These are phyloP conservation scores for Acanthamoeba castellanii DNA, from an alignment of 208 protist genomes.

Conservation along the genomic window DNA sequence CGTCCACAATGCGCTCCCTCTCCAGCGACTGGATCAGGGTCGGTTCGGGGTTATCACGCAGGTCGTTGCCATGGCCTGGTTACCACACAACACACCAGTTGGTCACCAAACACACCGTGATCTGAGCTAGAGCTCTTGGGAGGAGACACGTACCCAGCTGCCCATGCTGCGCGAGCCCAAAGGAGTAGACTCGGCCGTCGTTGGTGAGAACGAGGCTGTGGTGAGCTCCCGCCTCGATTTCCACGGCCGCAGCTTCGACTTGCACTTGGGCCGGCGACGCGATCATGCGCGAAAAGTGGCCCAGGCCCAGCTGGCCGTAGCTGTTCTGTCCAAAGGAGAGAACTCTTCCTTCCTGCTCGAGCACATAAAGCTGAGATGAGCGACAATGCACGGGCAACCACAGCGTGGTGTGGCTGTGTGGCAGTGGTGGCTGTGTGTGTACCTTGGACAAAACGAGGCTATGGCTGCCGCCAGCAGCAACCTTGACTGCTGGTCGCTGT, in stretches of 20 bases:
- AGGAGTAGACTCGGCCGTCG: neutral
- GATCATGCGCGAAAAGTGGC: neutral
- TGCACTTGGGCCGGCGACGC: neutral
- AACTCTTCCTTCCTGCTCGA: neutral
- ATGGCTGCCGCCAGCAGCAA: neutral
- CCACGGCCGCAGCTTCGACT: neutral
- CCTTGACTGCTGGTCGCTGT: neutral
- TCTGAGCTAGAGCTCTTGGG: neutral
- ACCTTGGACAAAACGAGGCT: neutral
- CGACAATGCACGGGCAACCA: too few species aligned
- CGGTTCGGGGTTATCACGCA: neutral
- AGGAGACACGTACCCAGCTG: neutral
- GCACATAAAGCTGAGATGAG: neutral
- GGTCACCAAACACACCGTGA: neutral
- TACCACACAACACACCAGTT: neutral
- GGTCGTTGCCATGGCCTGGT: neutral
- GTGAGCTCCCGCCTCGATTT: neutral
- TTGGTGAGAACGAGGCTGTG: conserved; percentile 7
- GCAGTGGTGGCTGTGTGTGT: neutral
- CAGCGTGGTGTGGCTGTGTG: too few species aligned
- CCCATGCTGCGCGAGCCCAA: neutral
- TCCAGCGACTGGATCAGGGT: neutral
- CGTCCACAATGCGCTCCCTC: neutral
- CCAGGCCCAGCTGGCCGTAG: neutral
- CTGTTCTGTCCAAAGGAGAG: conserved; percentile 9